Conservation (phyloP, 163 green algal genomes). For the Chlamydomonas reinhardtii region DNA sequence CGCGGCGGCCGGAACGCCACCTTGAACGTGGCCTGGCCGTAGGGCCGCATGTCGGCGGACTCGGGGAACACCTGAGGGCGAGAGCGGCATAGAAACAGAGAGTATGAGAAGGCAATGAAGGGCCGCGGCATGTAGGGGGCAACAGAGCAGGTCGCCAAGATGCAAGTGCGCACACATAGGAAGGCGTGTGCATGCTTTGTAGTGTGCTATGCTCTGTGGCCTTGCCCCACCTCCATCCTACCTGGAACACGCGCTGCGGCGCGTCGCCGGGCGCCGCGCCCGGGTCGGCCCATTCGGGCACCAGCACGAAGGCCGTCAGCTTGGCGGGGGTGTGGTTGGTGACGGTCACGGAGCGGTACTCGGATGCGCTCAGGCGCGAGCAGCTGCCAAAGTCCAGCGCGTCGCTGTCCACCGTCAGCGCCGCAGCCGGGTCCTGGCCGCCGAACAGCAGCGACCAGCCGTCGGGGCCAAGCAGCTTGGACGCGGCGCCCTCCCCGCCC, state of each 20-base stretch:
- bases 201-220: no score
- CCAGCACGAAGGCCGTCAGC: slow-evolving; percentile 67
- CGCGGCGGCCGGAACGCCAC: slow-evolving; percentile 75
- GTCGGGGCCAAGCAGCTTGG: slow-evolving; percentile 55
- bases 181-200: no score
- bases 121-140: no score
- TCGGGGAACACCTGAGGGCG: slow-evolving; percentile 80
- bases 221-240: not conserved
- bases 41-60: slow-evolving; percentile 69
- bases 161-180: no score
- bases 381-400: slow-evolving; percentile 76
- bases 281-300: slow-evolving; percentile 66
- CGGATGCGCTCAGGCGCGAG: slow-evolving; percentile 61
- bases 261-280: slow-evolving; percentile 20
- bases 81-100: no score
- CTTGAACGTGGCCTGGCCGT: slow-evolving; percentile 61
- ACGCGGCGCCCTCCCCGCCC: not conserved
- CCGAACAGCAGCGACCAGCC: slow-evolving; percentile 66
- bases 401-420: slow-evolving; percentile 59
- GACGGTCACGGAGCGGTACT: slow-evolving; percentile 72
- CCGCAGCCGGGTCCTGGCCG: slow-evolving; percentile 48
- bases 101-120: no score
- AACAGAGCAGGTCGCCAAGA: no score
- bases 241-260: slow-evolving; percentile 61
- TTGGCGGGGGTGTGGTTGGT: slow-evolving; percentile 73